Conservation (phyloP, 441 rosid genomes). For the Gossypium aridum region DNA sequence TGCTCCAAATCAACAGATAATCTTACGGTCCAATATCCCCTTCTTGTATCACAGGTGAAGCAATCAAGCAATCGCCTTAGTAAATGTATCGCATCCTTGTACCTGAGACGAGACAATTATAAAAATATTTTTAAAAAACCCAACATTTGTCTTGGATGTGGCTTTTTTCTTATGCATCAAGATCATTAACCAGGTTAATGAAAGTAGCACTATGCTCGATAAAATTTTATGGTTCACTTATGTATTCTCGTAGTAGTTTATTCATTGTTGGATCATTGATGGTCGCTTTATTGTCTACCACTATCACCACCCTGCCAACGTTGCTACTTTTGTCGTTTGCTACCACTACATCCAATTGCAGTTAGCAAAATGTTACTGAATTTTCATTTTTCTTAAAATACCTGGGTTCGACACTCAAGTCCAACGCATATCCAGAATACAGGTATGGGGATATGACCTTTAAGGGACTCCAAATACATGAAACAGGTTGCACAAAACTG, state of each 20-base stretch:
- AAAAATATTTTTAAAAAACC: neutral
- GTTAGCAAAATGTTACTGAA: neutral
- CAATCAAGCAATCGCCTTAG: constrained; percentile 54
- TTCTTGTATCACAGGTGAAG: constrained; percentile 66
- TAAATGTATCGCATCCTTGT: constrained; percentile 49
- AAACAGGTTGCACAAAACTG: neutral
- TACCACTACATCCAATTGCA: neutral
- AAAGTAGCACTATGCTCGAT: neutral
- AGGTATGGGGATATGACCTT: neutral
- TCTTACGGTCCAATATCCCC: constrained; percentile 92
- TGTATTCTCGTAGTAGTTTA: neutral
- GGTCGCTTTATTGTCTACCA: neutral
- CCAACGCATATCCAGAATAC: neutral
- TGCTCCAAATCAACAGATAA: constrained; percentile 85
- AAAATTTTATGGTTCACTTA: neutral
- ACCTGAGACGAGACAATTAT: constrained; percentile 36
- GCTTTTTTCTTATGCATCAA: neutral
- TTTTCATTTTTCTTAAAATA: neutral
- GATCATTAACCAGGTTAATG: constrained; percentile 4
- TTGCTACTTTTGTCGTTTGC: neutral
- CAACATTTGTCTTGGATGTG: neutral
- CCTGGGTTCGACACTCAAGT: neutral
- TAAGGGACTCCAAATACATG: neutral
- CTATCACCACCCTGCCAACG: neutral
- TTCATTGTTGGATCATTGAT: neutral